Evolutionary conservation across 495 filamentous ascomycete species (phyloP).

Genomic region (Neurospora intermedia): DNA sequence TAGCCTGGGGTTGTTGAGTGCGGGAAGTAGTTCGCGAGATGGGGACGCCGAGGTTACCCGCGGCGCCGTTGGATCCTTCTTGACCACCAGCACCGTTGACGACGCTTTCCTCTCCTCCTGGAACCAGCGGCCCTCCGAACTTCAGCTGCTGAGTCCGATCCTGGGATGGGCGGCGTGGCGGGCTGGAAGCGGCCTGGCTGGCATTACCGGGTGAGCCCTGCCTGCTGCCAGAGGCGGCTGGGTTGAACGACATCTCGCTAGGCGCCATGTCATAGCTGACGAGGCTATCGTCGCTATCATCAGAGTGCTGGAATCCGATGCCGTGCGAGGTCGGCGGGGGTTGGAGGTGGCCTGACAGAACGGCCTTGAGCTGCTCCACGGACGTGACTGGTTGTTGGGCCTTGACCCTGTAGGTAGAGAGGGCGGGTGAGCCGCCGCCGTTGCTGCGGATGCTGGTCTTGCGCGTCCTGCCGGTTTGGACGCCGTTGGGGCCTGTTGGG

Average conservation of each 20-base stretch:
- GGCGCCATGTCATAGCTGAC: constrained; percentile 44
- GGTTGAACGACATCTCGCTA: constrained; percentile 44
- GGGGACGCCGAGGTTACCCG: background rate
- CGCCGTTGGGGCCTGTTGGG: constrained; percentile 11
- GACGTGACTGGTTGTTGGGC: constrained; percentile 53
- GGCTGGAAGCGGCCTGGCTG: background rate
- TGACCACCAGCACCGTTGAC: constrained; percentile 6
- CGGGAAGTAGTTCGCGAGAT: background rate
- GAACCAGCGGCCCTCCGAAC: constrained; percentile 29
- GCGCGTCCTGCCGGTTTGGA: constrained; percentile 17
- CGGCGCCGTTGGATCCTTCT: constrained; percentile 17
- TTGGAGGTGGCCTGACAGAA: constrained; percentile 44
- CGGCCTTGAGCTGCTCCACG: constrained; percentile 78
- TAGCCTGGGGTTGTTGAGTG: constrained; percentile 1
- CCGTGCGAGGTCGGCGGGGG: constrained; percentile 18
- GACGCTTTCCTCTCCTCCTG: background rate
- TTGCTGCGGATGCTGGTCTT: constrained; percentile 34
- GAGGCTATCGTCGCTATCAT: constrained; percentile 47
- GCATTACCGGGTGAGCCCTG: background rate
- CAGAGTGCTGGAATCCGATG: constrained; percentile 15
- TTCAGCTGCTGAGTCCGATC: constrained; percentile 10
- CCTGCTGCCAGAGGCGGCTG: constrained; percentile 10
- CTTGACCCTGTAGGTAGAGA: constrained; percentile 44
- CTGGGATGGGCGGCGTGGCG: background rate
- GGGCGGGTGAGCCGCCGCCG: constrained; percentile 35